Conservation (phyloP, 805 yeast species). For the Lachancea dasiensis region DNA sequence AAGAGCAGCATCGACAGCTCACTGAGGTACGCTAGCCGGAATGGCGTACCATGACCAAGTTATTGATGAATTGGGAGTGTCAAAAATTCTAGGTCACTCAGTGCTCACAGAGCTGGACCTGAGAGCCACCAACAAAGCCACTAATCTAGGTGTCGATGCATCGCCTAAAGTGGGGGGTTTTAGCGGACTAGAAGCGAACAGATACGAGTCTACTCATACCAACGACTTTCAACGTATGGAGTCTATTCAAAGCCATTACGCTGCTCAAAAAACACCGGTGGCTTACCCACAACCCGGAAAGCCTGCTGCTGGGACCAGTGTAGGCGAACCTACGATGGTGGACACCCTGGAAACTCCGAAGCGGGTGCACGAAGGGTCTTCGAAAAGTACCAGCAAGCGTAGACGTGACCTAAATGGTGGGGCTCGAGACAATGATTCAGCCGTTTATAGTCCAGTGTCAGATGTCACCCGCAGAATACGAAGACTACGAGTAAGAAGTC, state of each 20-base stretch:
- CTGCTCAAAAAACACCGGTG: conserved; percentile 10
- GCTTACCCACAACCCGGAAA: not conserved
- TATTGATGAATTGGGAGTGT: conserved; percentile 25
- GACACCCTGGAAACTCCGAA: conserved; percentile 7
- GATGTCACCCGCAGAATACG: conserved; percentile 27
- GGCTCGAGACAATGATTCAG: conserved; percentile 6
- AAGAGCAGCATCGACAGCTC: not conserved
- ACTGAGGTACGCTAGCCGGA: conserved; percentile 16
- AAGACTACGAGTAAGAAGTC: conserved; percentile 16
- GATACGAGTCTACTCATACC: conserved; percentile 20
- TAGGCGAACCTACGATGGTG: not conserved
- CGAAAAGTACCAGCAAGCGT: conserved; percentile 5
- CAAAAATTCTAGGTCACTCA: conserved; percentile 31
- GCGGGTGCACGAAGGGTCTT: not conserved
- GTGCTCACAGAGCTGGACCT: conserved; percentile 33
- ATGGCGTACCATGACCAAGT: conserved; percentile 15
- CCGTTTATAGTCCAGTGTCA: conserved; percentile 15
- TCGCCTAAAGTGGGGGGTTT: conserved; percentile 18
- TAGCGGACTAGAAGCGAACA: not conserved
- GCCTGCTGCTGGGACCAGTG: not conserved
- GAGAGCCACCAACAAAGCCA: conserved; percentile 26
- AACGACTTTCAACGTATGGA: conserved; percentile 30
- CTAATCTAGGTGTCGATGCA: conserved; percentile 7
- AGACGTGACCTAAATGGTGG: conserved; percentile 3
- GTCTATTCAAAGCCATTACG: conserved; percentile 31